Conservation (phyloP, 495 filamentous ascomycete species). For the Thozetella sp. region DNA sequence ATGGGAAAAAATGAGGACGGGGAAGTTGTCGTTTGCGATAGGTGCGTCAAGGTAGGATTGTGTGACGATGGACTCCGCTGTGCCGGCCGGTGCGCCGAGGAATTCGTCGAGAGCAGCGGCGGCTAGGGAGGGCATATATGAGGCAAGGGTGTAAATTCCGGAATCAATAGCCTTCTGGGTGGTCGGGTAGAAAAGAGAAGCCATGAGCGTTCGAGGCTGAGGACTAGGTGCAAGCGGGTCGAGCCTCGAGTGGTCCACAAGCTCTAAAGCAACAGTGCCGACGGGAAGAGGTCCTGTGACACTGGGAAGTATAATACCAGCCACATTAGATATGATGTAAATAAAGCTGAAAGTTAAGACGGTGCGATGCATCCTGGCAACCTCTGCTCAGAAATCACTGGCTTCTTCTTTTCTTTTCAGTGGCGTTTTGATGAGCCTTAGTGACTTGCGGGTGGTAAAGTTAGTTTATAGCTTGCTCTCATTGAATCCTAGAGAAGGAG, state of each 20-base stretch:
- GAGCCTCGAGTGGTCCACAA: conserved; percentile 28
- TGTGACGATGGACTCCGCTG: neutral
- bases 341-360: too few species aligned
- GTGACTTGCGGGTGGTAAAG: too few species aligned
- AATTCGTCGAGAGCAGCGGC: conserved; percentile 1
- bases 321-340: neutral
- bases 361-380: too few species aligned
- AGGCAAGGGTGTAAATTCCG: conserved; percentile 14
- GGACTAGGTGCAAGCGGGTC: conserved; percentile 32
- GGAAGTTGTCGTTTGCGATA: neutral
- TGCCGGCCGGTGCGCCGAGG: neutral
- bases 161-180: conserved; percentile 10
- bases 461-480: too few species aligned
- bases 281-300: neutral
- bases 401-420: too few species aligned
- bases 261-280: conserved; percentile 7
- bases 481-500: too few species aligned
- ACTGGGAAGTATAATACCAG: neutral
- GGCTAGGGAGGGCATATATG: conserved; percentile 18
- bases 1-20: conserved; percentile 40
- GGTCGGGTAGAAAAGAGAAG: conserved; percentile 36
- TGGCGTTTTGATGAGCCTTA: too few species aligned
- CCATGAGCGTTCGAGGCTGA: conserved; percentile 29
- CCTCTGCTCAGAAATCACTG: too few species aligned
- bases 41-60: neutral